Base-by-base conservation (phyloP, 805 yeast genomes). In the Maudiozyma bulderi region DNA sequence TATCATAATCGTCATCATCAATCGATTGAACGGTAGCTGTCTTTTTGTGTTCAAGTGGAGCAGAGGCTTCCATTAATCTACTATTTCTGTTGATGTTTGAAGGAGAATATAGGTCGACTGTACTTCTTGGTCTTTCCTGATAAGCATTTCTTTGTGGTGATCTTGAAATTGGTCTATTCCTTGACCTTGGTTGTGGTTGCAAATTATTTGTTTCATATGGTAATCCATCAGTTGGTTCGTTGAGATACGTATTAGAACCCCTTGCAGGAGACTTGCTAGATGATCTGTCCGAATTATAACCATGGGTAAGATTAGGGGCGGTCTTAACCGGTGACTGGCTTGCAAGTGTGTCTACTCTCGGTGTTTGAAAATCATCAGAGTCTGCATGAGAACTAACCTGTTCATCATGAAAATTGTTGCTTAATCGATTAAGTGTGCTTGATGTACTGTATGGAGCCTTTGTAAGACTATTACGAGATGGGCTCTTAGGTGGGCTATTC, bases 391-490 rank as follows among this genome's bases (percentile, higher is more conserved):
- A 8, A 20, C 38, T 47, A 6, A 20, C 20, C 39, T 11, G 15
- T 40, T 34, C 39, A 13, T 46, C 49, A 29, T 40, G 8, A 47
- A 50, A 52, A 9, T 50, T 51, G 14, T 49, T 52, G 42, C 55
- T 58, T 9, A 54, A 52, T 37, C 56, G 54, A 30, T 50, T 54
- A 5, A 59, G 43, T 5, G 63, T 59, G 7, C 58, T 51, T 37
- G 54, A 50, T 14, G 50, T 55, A 7, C 60, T 47, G 48, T 62
- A 62, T 3, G 65, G 64, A 3, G 58, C 51, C 33, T 54, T 59
- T 30, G 49, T 55, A 29, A 61, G 47, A 33, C 32, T 40, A 13
- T 40, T 40, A 10, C 43, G 11, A 3, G 28, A 28, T 43, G 9
- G 38, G 6, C 13, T 46, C 32, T 39, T 40, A n/a, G 15, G n/a